Evolutionary conservation across 306 rosid species (phyloP), one percentile per base, ranked within the genome.

Genomic region (Neltuma alba): DNA sequence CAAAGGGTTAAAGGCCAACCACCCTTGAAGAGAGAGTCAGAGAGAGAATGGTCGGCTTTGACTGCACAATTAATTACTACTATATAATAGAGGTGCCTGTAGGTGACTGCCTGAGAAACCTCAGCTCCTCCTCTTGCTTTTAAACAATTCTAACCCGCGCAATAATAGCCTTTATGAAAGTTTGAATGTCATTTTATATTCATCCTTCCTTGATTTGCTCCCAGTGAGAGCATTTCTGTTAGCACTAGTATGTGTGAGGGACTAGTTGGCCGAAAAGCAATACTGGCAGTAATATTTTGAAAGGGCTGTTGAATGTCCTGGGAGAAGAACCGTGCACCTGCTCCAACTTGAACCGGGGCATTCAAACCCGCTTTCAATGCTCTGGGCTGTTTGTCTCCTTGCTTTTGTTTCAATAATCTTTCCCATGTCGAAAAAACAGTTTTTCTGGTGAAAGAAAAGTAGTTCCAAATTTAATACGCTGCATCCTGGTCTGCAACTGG

Each of bases 161-260:
- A 62, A 60, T 83, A 70, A 69, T 60, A 21, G 57, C 57, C 78
- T 83, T 75, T 40, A 79, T 47, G 78, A 79, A 68, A 54, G 16
- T 48, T 15, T 45, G 33, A 4, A 33, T 14, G 47, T 21, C 50
- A 54, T 83, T 64, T 61, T 79, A 66, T 75, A 58, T 50, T 41
- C 79, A 68, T 79, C 74, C 23, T 70, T 31, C 79, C 72, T 75
- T 80, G 84, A 79, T 75, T 76, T 84, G 52, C 83, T 74, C 74
- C 57, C 63, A 28, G 23, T 44, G 52, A 67, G 47, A 60, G 73
- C 44, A 2, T 40, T 9, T 10, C 13, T 44, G 18, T 12, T 18
- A 5, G 23, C 61, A 60, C 68, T 72, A 40, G 20, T 14, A 68
- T 42, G 30, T 40, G n/a, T 54, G 71, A 77, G 76, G 38, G 41